phyloP scores from a whole-genome alignment of 257 asterid genomes.

The Ilex asprella region DNA sequence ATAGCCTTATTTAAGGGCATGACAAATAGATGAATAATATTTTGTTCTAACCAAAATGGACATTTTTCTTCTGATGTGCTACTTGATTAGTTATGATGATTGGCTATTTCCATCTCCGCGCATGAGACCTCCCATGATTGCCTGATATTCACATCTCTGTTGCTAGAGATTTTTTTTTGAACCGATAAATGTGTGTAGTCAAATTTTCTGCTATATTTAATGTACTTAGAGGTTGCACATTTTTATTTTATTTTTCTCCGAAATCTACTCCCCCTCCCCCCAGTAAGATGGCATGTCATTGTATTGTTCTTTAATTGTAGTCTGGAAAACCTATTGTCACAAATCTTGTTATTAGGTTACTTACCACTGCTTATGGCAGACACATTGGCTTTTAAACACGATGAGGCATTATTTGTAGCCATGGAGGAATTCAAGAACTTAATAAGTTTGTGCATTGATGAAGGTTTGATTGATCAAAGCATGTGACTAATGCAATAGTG shows the following conservation, averaged over 20 bases:
- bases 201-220: conserved; percentile 73
- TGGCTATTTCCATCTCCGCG: conserved; percentile 46
- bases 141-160: conserved; percentile 71
- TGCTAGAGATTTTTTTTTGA: conserved; percentile 63
- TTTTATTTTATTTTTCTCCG: background rate
- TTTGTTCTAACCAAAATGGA: conserved; percentile 52
- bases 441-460: conserved; percentile 69
- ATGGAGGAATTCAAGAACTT: conserved; percentile 66
- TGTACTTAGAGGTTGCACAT: conserved; percentile 58
- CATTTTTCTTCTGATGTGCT: conserved; percentile 66
- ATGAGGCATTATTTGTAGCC: conserved; percentile 71
- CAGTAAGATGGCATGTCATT: too few species aligned
- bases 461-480: conserved; percentile 62
- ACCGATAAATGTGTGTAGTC: conserved; percentile 65
- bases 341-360: background rate
- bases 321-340: background rate
- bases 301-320: background rate
- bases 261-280: background rate
- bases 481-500: conserved; percentile 44
- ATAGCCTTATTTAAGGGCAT: conserved; percentile 62
- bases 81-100: conserved; percentile 63
- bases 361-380: conserved; percentile 34
- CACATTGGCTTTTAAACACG: conserved; percentile 76
- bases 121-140: conserved; percentile 68
- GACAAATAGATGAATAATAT: conserved; percentile 55